Base-by-base conservation (phyloP, 495 filamentous ascomycete genomes). In the Alectoria sarmentosa region DNA sequence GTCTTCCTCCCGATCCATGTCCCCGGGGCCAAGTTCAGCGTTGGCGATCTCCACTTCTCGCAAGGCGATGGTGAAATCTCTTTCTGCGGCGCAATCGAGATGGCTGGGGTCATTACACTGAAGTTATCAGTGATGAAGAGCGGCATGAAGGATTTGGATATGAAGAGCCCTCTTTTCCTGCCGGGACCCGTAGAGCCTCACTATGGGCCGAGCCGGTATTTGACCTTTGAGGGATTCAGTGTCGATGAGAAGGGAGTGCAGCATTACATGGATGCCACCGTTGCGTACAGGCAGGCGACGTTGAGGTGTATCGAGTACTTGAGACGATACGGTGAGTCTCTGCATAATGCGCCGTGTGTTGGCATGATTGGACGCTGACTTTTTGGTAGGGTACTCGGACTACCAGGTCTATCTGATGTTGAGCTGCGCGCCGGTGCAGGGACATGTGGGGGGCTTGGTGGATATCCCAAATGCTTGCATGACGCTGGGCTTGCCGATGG, bases 11-110 rank as follows among this genome's bases (percentile, higher is more conserved):
- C 93, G 7, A 86, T 98, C 3, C 87, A 89, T 67, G 89, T 97
- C 37, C 79, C 83, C 0, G 92, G 93, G 0, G 93, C 93, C 46
- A 94, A 94, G 69, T 98, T 98, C 78, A 88, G 84, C 55, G 93
- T 98, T 14, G 93, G 92, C 21, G 92, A 97, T 73, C 77, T 96
- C 30, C 91, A 96, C 73, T 96, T 96, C 78, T 89, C 84, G 0
- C 86, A 96, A 74, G 91, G 92, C 30, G 91, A 96, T 72, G 93
- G 93, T 7, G 93, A 98, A 74, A 96, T 98, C 60, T 90, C 87
- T 0, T 97, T 98, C 76, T 98, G 93, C 70, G 93, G 93, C 19
- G 93, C 92, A 14, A 98, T 98, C 66, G 93, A 98, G 73, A 98
- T 98, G 90, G 90, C 92, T 0, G 93, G 93, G 26, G 76, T 91